Evolutionary conservation across 371 early-diverging fungal species (phyloP).

Genomic region (Blastocladiella emersonii): DNA sequence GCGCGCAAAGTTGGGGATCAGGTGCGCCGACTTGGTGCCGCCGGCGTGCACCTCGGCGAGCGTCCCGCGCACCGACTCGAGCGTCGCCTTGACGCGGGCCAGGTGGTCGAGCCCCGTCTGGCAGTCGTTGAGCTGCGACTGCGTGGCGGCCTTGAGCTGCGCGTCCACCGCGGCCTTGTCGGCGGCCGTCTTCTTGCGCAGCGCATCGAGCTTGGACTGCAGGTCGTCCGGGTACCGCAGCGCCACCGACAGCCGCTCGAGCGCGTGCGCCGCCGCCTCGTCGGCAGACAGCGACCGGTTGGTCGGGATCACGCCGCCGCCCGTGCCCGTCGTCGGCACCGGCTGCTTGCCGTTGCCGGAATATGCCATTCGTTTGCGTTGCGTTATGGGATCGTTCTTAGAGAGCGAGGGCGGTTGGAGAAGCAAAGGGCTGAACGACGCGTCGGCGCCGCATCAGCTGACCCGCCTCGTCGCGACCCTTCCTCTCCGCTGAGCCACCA

Average conservation of each 20-base stretch:
- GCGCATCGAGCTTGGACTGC: constrained; percentile 56
- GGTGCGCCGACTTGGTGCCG: constrained; percentile 66
- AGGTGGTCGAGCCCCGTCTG: constrained; percentile 74
- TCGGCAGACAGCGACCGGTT: not conserved
- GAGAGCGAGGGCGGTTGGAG: no score
- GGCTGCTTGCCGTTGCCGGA: constrained; percentile 48
- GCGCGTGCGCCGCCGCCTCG: not conserved
- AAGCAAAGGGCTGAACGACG: no score
- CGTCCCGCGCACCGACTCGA: constrained; percentile 46
- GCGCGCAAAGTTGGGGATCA: constrained; percentile 69
- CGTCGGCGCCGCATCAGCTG: no score
- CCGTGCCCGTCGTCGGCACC: constrained; percentile 16
- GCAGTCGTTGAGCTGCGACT: constrained; percentile 79
- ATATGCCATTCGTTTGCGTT: no score
- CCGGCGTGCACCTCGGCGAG: constrained; percentile 67
- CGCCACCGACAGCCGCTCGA: constrained; percentile 9
- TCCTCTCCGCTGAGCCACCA: no score
- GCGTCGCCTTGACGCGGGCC: constrained; percentile 45
- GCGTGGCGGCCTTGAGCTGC: constrained; percentile 83
- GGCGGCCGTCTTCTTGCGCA: constrained; percentile 63
- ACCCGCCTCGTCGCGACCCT: no score
- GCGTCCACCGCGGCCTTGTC: constrained; percentile 90
- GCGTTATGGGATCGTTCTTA: no score
- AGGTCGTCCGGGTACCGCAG: constrained; percentile 89
- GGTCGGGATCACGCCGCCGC: not conserved